These are phyloP conservation scores for Penicillium parvum DNA, from an alignment of 495 filamentous ascomycete genomes.

Conservation along the genomic window DNA sequence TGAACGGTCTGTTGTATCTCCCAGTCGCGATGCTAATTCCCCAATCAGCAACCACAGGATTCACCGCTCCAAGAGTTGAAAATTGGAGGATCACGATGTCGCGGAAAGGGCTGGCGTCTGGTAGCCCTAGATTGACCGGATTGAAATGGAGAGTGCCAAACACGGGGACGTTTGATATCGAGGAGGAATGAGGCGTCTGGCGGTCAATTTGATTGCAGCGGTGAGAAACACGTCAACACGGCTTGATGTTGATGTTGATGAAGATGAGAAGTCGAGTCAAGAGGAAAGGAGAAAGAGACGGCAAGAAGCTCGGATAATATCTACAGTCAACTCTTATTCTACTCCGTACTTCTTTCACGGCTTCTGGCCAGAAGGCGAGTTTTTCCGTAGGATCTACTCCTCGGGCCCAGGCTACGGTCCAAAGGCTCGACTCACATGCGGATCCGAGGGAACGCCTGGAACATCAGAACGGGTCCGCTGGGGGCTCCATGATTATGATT, in stretches of 20 bases:
- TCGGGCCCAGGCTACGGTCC: slow-evolving; percentile 4
- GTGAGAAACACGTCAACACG: slow-evolving; percentile 19
- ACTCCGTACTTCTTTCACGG: no score
- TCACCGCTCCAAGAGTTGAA: slow-evolving; percentile 11
- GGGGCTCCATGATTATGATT: no score
- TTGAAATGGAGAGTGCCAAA: no score
- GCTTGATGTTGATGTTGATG: slow-evolving; percentile 5
- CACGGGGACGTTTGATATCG: slow-evolving; percentile 3
- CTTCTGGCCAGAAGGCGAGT: background rate
- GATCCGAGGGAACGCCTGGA: no score
- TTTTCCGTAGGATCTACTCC: background rate
- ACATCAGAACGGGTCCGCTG: no score
- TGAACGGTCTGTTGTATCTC: no score
- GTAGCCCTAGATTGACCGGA: no score
- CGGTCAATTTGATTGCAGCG: slow-evolving; percentile 6
- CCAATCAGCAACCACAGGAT: slow-evolving; percentile 8
- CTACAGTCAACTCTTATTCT: background rate
- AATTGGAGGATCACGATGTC: background rate
- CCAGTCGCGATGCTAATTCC: slow-evolving; percentile 5
- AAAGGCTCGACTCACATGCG: slow-evolving; percentile 1
- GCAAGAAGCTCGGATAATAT: background rate
- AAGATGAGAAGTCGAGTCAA: background rate
- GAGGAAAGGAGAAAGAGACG: background rate
- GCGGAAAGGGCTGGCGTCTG: slow-evolving; percentile 3
- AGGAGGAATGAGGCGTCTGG: background rate